Percentiles rank a stretch among this genome's conserved stretches.
phyloP scores from a whole-genome alignment of 2,329 filamentous ascomycete genomes.

The Fusarium tricinctum region DNA sequence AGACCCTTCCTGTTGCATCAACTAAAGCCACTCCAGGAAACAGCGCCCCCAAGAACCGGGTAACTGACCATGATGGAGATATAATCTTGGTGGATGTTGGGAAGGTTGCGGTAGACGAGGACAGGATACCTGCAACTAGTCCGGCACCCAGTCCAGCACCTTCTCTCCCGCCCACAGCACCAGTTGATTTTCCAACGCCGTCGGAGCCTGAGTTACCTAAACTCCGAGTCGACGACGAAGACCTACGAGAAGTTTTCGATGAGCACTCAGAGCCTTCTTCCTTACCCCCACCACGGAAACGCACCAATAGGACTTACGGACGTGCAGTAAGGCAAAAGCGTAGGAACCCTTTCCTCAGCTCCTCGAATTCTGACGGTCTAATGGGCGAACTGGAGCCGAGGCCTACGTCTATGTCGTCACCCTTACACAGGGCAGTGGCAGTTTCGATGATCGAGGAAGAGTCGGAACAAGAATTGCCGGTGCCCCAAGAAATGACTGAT shows the following conservation, averaged over 20 bases:
- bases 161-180: conserved; percentile 48
- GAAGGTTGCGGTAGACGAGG: conserved; percentile 49
- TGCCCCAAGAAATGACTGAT: conserved; percentile 1
- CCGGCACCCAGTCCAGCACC: conserved; percentile 55
- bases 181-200: conserved; percentile 35
- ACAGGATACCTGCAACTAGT: conserved; percentile 58
- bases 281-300: conserved; percentile 44
- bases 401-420: conserved; percentile 30
- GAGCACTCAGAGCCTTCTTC: conserved; percentile 50
- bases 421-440: conserved; percentile 12
- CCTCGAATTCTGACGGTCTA: conserved; percentile 49
- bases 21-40: conserved; percentile 54
- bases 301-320: conserved; percentile 44
- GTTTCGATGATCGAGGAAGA: conserved; percentile 32
- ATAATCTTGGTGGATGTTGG: conserved; percentile 21
- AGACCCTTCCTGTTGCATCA: conserved; percentile 47
- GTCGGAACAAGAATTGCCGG: neutral
- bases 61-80: conserved; percentile 30
- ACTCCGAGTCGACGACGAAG: conserved; percentile 45
- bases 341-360: conserved; percentile 50
- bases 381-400: conserved; percentile 28
- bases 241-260: conserved; percentile 11
- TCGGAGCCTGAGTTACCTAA: conserved; percentile 56
- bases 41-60: conserved; percentile 22
- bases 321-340: conserved; percentile 36